Base-by-base conservation (phyloP, 805 yeast genomes). In the Myxozyma monticola region DNA sequence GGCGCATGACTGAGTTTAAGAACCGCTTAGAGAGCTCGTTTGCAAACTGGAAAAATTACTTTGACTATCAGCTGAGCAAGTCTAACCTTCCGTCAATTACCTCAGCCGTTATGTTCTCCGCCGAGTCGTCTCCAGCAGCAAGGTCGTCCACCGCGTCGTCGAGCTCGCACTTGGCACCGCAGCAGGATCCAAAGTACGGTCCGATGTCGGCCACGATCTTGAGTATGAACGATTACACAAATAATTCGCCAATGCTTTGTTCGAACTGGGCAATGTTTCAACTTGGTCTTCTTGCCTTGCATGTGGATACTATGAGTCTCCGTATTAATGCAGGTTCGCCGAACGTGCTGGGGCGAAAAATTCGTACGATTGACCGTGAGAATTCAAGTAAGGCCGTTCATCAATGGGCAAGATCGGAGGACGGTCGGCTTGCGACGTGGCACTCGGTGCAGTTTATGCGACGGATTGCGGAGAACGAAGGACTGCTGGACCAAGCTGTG, bases 1-100 rank as follows among this genome's bases (percentile, higher is more conserved):
- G 57, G 33, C 60, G 66, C 35, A 59, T 71, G 48, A 60, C 60
- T 4, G 67, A 65, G 28, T 64, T 69, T 34, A 60, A 65, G 18
- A 51, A 55, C 15, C 63, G 67, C 39, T 54, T 72, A 29, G 67
- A 65, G 39, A 60, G 60, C 4, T 71, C 72, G 1, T 64, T 69
- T 34, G 56, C 58, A 38, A 63, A 64, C 39, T 72, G 76, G 75
- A 62, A 66, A 45, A 65, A 63, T 9, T 68, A 70, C 52, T 69
- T 69, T 51, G 73, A 71, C 48, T 53, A 57, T 18, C 75, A 71
- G 45, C 62, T 71, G 20, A 42, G 57, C 36, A 49, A 57, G 36
- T 50, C 52, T 2, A 50, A 54, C 21, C 46, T 54, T 29, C 58
- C 58, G 28, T 41, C 58, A 3, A 54, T 54, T 21, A 42, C 51